Evolutionary conservation across 1,284 basidiomycete species (phyloP), one percentile per base, ranked within the genome.

Genomic region (Trametes versicolor): DNA sequence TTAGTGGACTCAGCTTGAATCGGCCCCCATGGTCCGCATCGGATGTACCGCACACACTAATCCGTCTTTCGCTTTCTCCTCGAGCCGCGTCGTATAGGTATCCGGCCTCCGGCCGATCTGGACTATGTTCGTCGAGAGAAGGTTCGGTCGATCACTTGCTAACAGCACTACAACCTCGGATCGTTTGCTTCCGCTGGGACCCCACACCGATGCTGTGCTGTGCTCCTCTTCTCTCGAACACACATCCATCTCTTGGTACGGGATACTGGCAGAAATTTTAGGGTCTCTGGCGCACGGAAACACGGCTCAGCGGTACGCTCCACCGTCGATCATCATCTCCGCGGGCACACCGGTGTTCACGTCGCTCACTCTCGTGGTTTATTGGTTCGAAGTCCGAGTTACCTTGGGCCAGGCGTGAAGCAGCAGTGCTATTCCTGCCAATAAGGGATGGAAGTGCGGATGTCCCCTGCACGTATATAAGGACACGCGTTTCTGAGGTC

Each of bases 121-220:
- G 37, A 10, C 37, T 17, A 13, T 39, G 37, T 39, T 39, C 10
- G 37, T 39, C 10, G 37, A 39, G 7, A 6, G 34, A 36, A 17
- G 39, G 39, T 2, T 48, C 45, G 2, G 25, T 48, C 45, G 25
- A 25, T 12, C 23, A 48, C 23, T 15, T 12, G 15, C 21, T 2
- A 25, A 4, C 10, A 15, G 9, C 25, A 25, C 45, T 25, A 10
- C 21, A 48, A 10, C 10, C 8, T 25, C 45, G 45, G 23, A 48
- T 48, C 21, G 45, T 48, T 25, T 48, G 45, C 45, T 48, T 48
- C 45, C 45, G 45, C 21, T n/a, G 41, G 41, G 41, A 43, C 41
- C 41, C 41, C 41, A 43, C 41, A 43, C 17, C 17, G 19, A 43
- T 17, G 41, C 41, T 43, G 41, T 43, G 41, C 41, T 19, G 19